Base-by-base conservation (phyloP, 2,329 filamentous ascomycete genomes). In the Endocalyx cinctus region DNA sequence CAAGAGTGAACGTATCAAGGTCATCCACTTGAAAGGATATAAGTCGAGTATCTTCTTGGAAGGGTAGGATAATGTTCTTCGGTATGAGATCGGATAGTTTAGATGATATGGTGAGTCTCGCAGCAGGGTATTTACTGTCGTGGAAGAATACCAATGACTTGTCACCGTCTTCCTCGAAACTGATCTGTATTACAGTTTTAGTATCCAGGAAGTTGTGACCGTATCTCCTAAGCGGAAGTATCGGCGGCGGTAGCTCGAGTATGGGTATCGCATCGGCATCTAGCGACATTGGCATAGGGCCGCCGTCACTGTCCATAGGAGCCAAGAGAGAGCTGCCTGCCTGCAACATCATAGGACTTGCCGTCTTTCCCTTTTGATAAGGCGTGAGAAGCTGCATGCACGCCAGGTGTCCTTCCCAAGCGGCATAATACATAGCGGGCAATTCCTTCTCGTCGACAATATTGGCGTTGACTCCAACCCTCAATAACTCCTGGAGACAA, bases 141-240 rank as follows among this genome's bases (percentile, higher is more conserved):
- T 96, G 90, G 65, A 97, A 96, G 63, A 98, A 98, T n/a, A 85
- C 66, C 32, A 98, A 81, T 0, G 92, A 85, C 36, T 74, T 74
- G 31, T 92, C 77, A 31, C 74, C 79, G 17, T 77, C 69, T 39
- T 83, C 82, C 32, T 90, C 87, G 51, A 98, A 97, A 48, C 76
- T 87, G 44, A 98, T 84, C 51, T 96, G 87, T 10, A 98, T 81
- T 43, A 96, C 94, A 0, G 89, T 94, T 66, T 97, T 98, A 18
- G 87, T 95, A 54, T 98, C 92, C 22, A 98, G 72, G 70, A 98
- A 98, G 60, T 97, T 98, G 66, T 98, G 92, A 12, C 92, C 92
- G 51, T 98, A 98, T 50, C 92, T 78, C 47, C 92, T 79, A 29
- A 97, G 71, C 0, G 92, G 92, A 46, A 98, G 96, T 45, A 98